phyloP scores from a whole-genome alignment of 1,284 basidiomycete species.

The Cutaneotrichosporon sp. region DNA sequence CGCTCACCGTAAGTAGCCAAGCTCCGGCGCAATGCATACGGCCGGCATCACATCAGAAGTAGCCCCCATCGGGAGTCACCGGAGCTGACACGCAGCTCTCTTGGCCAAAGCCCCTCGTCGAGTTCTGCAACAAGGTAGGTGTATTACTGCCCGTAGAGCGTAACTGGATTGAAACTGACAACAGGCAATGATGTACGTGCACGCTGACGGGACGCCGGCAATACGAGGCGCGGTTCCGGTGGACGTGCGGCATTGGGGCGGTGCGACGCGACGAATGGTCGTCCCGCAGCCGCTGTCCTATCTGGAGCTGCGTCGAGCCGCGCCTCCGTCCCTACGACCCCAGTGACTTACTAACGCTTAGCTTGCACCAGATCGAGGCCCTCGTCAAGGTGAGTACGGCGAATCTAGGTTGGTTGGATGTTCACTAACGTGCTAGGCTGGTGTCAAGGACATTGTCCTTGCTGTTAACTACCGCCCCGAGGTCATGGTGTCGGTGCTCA shows the following conservation, averaged over 20 bases:
- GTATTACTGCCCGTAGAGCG: too few relatives aligned
- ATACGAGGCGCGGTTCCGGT: too few relatives aligned
- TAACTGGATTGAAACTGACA: too few relatives aligned
- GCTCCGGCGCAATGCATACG: not conserved
- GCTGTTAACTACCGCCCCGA: constrained; percentile 55
- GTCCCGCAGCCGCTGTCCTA: not conserved
- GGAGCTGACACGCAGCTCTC: constrained; percentile 35
- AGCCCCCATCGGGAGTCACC: too few relatives aligned
- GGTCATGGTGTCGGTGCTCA: constrained; percentile 55
- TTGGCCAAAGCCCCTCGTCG: constrained; percentile 54
- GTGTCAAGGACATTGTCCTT: constrained; percentile 55
- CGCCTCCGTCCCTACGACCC: too few relatives aligned
- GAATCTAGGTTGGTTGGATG: not conserved
- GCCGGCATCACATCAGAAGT: too few relatives aligned
- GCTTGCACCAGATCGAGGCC: constrained; percentile 55
- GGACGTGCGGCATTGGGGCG: too few relatives aligned
- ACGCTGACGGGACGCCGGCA: not conserved
- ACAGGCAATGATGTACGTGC: constrained; percentile 48
- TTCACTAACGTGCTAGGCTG: constrained; percentile 43
- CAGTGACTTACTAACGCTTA: constrained; percentile 23
- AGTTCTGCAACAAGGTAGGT: constrained; percentile 53
- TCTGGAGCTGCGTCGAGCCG: not conserved
- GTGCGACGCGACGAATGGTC: not conserved
- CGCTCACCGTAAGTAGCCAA: constrained; percentile 51
- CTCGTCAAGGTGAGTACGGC: constrained; percentile 50